Evolutionary conservation across 1,139 yeast genomes (phyloP).

Genomic region (Pichia sp.): DNA sequence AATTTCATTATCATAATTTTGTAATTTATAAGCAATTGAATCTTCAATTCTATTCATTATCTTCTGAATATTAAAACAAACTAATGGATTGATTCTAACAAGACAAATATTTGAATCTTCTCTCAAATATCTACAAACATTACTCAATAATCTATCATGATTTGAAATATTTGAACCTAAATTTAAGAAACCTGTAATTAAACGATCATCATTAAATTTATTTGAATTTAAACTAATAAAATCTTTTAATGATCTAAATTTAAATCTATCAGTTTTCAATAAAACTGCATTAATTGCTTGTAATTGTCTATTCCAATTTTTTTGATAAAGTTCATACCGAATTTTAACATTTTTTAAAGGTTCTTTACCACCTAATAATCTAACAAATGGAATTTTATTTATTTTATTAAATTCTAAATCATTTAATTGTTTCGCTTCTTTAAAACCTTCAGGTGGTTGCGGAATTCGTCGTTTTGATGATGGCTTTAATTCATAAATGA

Average conservation of each 20-base stretch:
- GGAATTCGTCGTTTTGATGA: background rate
- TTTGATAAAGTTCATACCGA: slow-evolving; percentile 35
- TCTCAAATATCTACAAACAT: slow-evolving; percentile 31
- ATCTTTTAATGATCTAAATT: slow-evolving; percentile 31
- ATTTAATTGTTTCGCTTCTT: slow-evolving; percentile 19
- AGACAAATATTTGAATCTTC: slow-evolving; percentile 16
- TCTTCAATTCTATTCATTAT: slow-evolving; percentile 13
- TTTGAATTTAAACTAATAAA: slow-evolving; percentile 25
- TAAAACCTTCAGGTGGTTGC: slow-evolving; percentile 4
- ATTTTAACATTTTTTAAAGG: slow-evolving; percentile 29
- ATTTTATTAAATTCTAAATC: slow-evolving; percentile 8
- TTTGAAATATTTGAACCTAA: slow-evolving; percentile 55
- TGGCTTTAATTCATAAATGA: slow-evolving; percentile 22
- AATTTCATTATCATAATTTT: background rate
- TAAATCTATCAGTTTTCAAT: slow-evolving; percentile 33
- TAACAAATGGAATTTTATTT: slow-evolving; percentile 30
- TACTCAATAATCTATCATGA: slow-evolving; percentile 41
- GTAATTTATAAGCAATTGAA: slow-evolving; percentile 9
- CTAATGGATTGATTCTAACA: slow-evolving; percentile 23
- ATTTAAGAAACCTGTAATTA: slow-evolving; percentile 40
- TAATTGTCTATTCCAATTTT: slow-evolving; percentile 36
- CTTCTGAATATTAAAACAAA: slow-evolving; percentile 12
- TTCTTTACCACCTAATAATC: slow-evolving; percentile 37
- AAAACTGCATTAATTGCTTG: slow-evolving; percentile 34
- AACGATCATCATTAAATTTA: slow-evolving; percentile 21